Conservation (phyloP, 805 yeast species). For the Saturnispora dispora region DNA sequence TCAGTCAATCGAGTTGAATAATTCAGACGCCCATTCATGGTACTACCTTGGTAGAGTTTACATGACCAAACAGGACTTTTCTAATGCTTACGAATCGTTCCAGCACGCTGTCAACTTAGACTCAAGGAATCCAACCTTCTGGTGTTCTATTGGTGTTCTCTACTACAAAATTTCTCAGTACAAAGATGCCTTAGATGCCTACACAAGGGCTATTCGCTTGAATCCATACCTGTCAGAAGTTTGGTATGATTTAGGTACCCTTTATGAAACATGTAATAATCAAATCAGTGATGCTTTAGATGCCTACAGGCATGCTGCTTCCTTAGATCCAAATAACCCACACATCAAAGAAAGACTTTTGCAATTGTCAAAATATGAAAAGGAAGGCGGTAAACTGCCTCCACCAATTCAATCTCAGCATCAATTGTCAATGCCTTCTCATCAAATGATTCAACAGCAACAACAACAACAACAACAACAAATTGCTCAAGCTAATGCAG, state of each 20-base stretch:
- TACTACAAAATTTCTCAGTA: constrained; percentile 95
- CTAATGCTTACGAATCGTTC: constrained; percentile 95
- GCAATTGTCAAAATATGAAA: constrained; percentile 66
- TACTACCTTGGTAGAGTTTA: constrained; percentile 93
- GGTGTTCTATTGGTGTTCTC: constrained; percentile 94
- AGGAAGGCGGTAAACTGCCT: constrained; percentile 52
- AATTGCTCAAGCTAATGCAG: constrained; percentile 12
- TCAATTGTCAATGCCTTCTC: constrained; percentile 34
- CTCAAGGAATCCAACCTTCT: constrained; percentile 93
- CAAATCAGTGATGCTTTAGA: constrained; percentile 92
- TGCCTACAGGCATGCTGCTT: constrained; percentile 94
- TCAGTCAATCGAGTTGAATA: constrained; percentile 83
- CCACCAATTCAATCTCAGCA: constrained; percentile 51
- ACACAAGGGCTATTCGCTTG: constrained; percentile 89
- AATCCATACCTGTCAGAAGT: constrained; percentile 96
- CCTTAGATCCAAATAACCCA: constrained; percentile 88
- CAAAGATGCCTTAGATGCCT: constrained; percentile 94
- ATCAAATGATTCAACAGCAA: constrained; percentile 30
- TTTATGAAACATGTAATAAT: constrained; percentile 95
- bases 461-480: constrained; percentile 28
- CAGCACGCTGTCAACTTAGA: constrained; percentile 98
- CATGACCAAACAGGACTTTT: constrained; percentile 91
- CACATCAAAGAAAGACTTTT: constrained; percentile 91
- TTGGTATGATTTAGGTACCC: constrained; percentile 96
- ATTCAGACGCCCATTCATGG: constrained; percentile 94